These are phyloP conservation scores for Malassezia japonica DNA, from an alignment of 1,284 basidiomycete species.

Conservation along the genomic window DNA sequence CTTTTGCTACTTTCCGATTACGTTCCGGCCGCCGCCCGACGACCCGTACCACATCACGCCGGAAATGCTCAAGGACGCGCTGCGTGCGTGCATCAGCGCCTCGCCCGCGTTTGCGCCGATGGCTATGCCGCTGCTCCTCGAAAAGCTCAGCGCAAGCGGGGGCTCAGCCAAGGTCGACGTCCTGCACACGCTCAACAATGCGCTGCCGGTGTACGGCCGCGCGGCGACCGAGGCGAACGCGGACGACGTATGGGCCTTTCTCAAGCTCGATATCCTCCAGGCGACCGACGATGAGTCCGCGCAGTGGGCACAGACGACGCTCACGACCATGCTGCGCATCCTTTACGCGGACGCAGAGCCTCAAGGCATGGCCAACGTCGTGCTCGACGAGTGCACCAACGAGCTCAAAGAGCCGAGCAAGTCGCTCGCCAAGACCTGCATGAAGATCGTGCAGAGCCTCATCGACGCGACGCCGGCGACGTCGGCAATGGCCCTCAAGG, in stretches of 20 bases:
- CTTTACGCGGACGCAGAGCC: constrained; percentile 23
- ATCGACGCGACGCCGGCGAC: constrained; percentile 29
- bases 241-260: constrained; percentile 32
- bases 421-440: constrained; percentile 29
- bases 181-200: constrained; percentile 30
- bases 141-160: constrained; percentile 78
- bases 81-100: constrained; percentile 65
- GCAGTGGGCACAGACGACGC: constrained; percentile 25
- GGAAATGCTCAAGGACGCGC: constrained; percentile 68
- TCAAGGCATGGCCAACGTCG: constrained; percentile 29
- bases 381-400: constrained; percentile 32
- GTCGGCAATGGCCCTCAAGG: constrained; percentile 21
- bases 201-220: constrained; percentile 41
- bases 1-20: constrained; percentile 98
- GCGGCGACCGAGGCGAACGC: constrained; percentile 31
- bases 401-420: constrained; percentile 37
- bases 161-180: constrained; percentile 62
- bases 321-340: constrained; percentile 31
- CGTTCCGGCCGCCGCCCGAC: constrained; percentile 84
- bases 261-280: constrained; percentile 45
- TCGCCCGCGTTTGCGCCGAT: constrained; percentile 72
- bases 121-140: constrained; percentile 78
- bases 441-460: constrained; percentile 26
- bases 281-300: constrained; percentile 42
- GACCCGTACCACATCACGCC: constrained; percentile 87